phyloP scores from a whole-genome alignment of 2,329 filamentous ascomycete species.

The Aspergillus sp. region DNA sequence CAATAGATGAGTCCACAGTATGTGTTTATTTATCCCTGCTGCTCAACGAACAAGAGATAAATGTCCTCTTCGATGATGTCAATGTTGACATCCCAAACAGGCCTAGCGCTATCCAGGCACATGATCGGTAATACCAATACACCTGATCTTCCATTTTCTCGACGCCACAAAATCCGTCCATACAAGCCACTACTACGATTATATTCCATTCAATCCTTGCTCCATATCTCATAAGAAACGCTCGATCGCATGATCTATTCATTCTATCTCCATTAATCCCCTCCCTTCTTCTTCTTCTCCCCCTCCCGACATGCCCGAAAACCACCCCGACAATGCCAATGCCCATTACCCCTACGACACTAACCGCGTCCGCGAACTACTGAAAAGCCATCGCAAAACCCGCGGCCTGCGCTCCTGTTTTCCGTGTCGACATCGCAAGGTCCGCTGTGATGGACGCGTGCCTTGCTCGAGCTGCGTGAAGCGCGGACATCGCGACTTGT shows the following conservation, averaged over 20 bases:
- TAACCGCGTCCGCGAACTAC: slow-evolving; percentile 18
- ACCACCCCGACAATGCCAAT: no score
- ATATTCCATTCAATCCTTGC: not conserved
- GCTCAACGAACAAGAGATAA: no score
- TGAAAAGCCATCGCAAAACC: slow-evolving; percentile 22
- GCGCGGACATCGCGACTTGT: slow-evolving; percentile 20
- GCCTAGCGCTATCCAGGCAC: not conserved
- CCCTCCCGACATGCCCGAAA: no score
- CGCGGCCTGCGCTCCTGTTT: slow-evolving; percentile 25
- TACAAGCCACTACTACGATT: no score
- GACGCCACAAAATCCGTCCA: no score
- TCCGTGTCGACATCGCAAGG: slow-evolving; percentile 25
- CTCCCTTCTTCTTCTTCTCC: no score
- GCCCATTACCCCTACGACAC: slow-evolving; percentile 23
- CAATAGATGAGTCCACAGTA: no score
- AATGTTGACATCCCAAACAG: no score
- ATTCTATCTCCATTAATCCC: not conserved
- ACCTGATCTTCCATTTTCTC: not conserved
- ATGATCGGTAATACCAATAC: not conserved
- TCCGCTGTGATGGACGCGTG: slow-evolving; percentile 17
- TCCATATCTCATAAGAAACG: not conserved
- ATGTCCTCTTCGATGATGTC: no score
- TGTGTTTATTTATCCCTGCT: no score
- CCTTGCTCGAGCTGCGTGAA: slow-evolving; percentile 22
- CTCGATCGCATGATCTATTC: not conserved